phyloP scores from a whole-genome alignment of 208 protist genomes.

The Crithidia fasciculata region DNA sequence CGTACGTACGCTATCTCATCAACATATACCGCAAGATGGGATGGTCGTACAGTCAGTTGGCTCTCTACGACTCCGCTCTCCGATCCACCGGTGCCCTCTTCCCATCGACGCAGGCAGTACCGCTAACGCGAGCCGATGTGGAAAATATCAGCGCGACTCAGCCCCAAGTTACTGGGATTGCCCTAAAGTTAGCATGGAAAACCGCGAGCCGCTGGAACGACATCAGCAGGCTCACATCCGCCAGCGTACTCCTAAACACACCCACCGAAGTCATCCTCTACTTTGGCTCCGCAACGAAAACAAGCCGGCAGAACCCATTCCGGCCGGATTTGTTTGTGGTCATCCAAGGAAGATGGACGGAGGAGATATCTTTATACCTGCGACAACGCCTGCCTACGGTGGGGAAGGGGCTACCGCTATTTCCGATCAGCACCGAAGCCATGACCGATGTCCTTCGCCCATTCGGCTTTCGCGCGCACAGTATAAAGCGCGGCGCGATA shows the following conservation, averaged over 20 bases:
- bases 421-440: conserved; percentile 14
- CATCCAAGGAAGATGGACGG: conserved; percentile 1
- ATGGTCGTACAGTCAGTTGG: conserved; percentile 1
- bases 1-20: conserved; percentile 18
- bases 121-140: conserved; percentile 10
- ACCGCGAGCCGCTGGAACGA: conserved; percentile 29
- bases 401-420: neutral
- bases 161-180: too few relatives aligned
- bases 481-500: conserved; percentile 27
- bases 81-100: neutral
- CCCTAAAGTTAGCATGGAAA: conserved; percentile 21
- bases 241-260: neutral
- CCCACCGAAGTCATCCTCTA: conserved; percentile 12
- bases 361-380: neutral
- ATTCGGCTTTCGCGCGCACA: conserved; percentile 31
- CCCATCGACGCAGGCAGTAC: conserved; percentile 2
- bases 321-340: conserved; percentile 20
- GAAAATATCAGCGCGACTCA: neutral
- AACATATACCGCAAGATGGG: conserved; percentile 21
- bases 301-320: conserved; percentile 8
- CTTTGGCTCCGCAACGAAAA: conserved; percentile 22
- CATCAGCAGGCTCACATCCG: neutral
- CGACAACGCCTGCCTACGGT: neutral
- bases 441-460: conserved; percentile 9
- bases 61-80: conserved; percentile 9